Evolutionary conservation across 768 basidiomycete species (phyloP), one percentile per base, ranked within the genome.

Genomic region (Boletus speciosus): DNA sequence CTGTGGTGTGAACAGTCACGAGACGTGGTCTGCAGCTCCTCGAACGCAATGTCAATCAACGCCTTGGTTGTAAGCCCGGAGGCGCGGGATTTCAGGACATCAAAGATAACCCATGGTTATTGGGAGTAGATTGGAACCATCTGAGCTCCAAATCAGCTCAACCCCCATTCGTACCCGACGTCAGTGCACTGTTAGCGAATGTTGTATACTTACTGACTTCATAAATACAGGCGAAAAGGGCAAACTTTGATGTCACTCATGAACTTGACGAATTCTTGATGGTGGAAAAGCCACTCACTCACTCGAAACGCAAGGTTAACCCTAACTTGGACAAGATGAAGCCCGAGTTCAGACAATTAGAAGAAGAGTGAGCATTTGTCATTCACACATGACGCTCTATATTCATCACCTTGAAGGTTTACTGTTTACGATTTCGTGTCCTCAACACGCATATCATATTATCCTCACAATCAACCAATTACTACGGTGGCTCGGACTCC

Each of bases 231-330:
- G 84, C 88, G 71, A 94, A 95, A 69, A 88, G 88, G 72, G 91
- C 94, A n/a, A 98, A 99, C 71, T 99, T 98, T 71, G 96, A 99
- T 67, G 88, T 97, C 36, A 85, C 93, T 35, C 94, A 98, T 66
- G 97, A 98, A 74, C 81, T 99, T 10, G 95, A 99, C 68, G 97
- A 99, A 70, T 89, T 98, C 64, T 72, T 99, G 65, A 83, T 98
- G 81, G 95, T 95, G 49, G 96, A 98, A 74, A 98, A 98, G 69
- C 96, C 96, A n/a, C 74, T 98, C 51, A 97, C 93, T 52, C 93
- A 95, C 58, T 79, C 89, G 42, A 97, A 93, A 71, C 86, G 97
- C 35, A 98, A 96, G 66, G 85, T 83, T 32, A 90, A 93, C 59
- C 77, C 81, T 32, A 92, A 97, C 72, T 68, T 90, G 11, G 90